These are phyloP conservation scores for Vishniacozyma victoriae DNA, from an alignment of 768 basidiomycete genomes.

Conservation along the genomic window DNA sequence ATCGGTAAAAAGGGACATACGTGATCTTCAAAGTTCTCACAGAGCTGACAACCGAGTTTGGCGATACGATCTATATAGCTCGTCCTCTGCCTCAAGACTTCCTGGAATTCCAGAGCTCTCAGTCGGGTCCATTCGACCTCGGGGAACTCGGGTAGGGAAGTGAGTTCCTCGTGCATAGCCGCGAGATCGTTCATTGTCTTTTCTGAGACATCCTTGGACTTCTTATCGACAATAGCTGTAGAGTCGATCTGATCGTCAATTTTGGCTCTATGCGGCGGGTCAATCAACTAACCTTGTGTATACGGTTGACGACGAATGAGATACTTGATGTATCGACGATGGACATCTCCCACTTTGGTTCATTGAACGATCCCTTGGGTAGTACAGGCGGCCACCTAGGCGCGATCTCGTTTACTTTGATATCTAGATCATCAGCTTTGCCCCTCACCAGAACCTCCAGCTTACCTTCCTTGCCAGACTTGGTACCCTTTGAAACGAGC, in stretches of 20 bases:
- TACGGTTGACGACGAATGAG: conserved; percentile 62
- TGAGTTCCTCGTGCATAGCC: conserved; percentile 52
- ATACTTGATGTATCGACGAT: conserved; percentile 68
- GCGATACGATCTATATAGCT: conserved; percentile 51
- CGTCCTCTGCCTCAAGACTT: conserved; percentile 61
- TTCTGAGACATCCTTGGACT: conserved; percentile 58
- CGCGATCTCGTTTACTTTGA: conserved; percentile 52
- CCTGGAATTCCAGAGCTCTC: conserved; percentile 86
- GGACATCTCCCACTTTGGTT: conserved; percentile 62
- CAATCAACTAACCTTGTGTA: conserved; percentile 59
- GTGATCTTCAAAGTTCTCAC: conserved; percentile 66
- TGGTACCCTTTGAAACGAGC: conserved; percentile 61
- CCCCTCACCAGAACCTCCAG: neutral
- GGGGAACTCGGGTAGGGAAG: conserved; percentile 49
- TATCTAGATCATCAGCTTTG: conserved; percentile 42
- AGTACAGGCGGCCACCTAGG: conserved; percentile 71
- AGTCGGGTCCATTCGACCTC: conserved; percentile 83
- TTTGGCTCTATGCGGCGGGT: conserved; percentile 1
- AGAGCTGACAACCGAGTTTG: conserved; percentile 54
- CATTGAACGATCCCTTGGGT: conserved; percentile 51
- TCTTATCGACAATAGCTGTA: conserved; percentile 52
- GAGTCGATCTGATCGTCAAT: conserved; percentile 16
- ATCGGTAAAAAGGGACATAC: conserved; percentile 55
- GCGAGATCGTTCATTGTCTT: conserved; percentile 50
- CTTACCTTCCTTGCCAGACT: conserved; percentile 56